These are phyloP conservation scores for Pseudogymnoascus sp. DNA, from an alignment of 2,329 filamentous ascomycete species.

Conservation along the genomic window DNA sequence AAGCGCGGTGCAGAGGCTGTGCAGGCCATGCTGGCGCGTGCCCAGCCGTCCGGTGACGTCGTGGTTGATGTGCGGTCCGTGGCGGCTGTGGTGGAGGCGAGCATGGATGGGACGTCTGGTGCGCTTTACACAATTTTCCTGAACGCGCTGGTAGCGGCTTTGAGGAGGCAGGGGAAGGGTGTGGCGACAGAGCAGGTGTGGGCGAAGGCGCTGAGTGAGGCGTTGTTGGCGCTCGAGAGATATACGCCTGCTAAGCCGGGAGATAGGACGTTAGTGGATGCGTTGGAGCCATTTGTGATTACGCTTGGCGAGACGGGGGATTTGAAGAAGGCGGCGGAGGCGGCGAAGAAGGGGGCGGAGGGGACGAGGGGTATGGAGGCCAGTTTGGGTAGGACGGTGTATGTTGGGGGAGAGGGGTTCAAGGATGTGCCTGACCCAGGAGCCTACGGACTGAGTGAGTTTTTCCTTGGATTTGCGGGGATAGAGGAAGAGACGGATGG, in stretches of 20 bases:
- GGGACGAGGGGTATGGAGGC: constrained; percentile 88
- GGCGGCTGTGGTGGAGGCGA: constrained; percentile 54
- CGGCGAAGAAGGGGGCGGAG: constrained; percentile 66
- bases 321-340: constrained; percentile 63
- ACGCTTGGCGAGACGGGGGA: constrained; percentile 56
- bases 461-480: constrained; percentile 68
- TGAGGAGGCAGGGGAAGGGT: constrained; percentile 19
- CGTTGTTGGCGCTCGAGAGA: constrained; percentile 60
- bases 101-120: constrained; percentile 69
- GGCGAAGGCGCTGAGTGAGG: constrained; percentile 57
- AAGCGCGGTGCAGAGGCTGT: constrained; percentile 59
- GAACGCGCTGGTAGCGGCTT: constrained; percentile 54
- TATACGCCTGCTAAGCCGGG: constrained; percentile 88
- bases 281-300: constrained; percentile 78
- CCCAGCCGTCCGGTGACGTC: constrained; percentile 44
- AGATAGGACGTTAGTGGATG: constrained; percentile 85
- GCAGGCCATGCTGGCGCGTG: constrained; percentile 33
- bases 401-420: constrained; percentile 68
- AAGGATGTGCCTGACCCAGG: constrained; percentile 70
- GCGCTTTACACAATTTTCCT: constrained; percentile 70
- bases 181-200: constrained; percentile 41
- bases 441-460: constrained; percentile 64
- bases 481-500: constrained; percentile 14
- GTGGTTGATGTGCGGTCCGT: constrained; percentile 52
- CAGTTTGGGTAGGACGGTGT: constrained; percentile 74